Evolutionary conservation across 129 eudicot genomes (phyloP), one percentile per base, ranked within the genome.

Genomic region (Rutidosis leptorrhynchoides): DNA sequence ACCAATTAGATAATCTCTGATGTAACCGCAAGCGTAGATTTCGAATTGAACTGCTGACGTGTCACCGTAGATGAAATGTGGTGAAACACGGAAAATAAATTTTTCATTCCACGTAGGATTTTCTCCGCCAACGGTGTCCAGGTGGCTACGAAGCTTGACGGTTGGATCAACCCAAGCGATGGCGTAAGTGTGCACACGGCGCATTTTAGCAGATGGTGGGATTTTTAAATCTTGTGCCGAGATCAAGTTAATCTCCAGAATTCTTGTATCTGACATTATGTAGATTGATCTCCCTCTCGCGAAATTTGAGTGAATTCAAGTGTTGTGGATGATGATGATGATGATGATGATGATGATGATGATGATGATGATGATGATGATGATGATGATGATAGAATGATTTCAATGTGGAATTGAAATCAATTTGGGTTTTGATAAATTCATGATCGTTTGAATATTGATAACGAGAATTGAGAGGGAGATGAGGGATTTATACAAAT

Each of bases 41-140:
- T 88, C 87, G 64, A 92, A 84, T 23, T 84, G 74, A 2, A 91
- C 82, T 28, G 84, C 96, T 62, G 96, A 87, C n/a, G 96, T 91
- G 8, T 87, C 96, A 56, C 86, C 73, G 64, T 81, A 58, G 72
- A 83, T 70, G 82, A 92, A 92, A 0, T 74, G 76, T 24, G 85
- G 74, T 0, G 91, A 54, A 17, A 93, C 96, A 2, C 95, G 89
- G 78, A 88, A 88, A 63, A 93, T 74, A 79, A 93, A 88, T 51
- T 85, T 93, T 25, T 88, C 96, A 77, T 93, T 93, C 98, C 98
- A 88, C 37, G 89, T 85, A 33, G 98, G 98, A 80, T 88, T 93
- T 33, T 83, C 91, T 40, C 85, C 76, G 6, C 96, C 96, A 70
- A 85, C 48, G 3, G 64, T 77, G 57, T 93, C 98, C 59, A 79